These are phyloP conservation scores for Cyberlindnera euphorbiae DNA, from an alignment of 805 yeast genomes.

Conservation along the genomic window DNA sequence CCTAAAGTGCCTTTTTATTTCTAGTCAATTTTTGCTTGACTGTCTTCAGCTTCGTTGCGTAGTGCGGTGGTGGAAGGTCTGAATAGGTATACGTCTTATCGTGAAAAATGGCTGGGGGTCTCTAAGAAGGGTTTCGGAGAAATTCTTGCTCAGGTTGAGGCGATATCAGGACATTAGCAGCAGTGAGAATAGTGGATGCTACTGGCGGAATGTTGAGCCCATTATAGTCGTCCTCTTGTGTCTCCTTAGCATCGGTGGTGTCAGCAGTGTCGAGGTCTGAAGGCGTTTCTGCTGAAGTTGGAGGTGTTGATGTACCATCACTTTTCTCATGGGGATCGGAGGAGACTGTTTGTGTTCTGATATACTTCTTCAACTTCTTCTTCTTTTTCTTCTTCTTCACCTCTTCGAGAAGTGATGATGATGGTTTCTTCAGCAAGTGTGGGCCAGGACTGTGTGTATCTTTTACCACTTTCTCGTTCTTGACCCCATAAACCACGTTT, in stretches of 20 bases:
- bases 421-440: conserved; percentile 2
- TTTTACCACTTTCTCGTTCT: not conserved
- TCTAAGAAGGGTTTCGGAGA: conserved; percentile 57
- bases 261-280: no score
- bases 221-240: conserved; percentile 12
- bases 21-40: conserved; percentile 1
- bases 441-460: not conserved
- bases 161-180: conserved; percentile 70
- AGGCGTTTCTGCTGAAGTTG: no score
- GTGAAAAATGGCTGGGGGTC: conserved; percentile 72
- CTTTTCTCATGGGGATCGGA: not conserved
- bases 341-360: conserved; percentile 22
- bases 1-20: conserved; percentile 34
- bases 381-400: conserved; percentile 6
- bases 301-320: no score
- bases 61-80: conserved; percentile 59
- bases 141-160: conserved; percentile 71
- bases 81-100: conserved; percentile 67
- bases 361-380: conserved; percentile 18
- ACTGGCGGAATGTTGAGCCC: conserved; percentile 52
- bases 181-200: conserved; percentile 74
- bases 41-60: conserved; percentile 8
- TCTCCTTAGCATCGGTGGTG: not conserved
- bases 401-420: conserved; percentile 6
- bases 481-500: no score